Evolutionary conservation across 257 asterid genomes (phyloP), one percentile per base, ranked within the genome.

Genomic region (Ocimum tenuiflorum): DNA sequence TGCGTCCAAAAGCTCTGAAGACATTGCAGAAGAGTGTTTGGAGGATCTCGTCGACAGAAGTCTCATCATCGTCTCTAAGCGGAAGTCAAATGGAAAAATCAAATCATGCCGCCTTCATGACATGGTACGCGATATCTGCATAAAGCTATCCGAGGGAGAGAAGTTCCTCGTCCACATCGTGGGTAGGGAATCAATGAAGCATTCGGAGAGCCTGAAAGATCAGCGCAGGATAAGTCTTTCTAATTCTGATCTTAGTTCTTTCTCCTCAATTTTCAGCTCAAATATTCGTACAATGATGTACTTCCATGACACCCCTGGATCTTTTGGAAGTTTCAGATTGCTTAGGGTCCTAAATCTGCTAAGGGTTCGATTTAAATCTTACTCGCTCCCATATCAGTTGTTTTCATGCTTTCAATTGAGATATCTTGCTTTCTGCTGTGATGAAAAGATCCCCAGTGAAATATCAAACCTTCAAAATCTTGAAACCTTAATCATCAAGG

Each of bases 71-170:
- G 42, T 66, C 18, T 9, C 52, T 5, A 38, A 24, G 20, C 23
- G 63, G 43, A 66, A 66, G 54, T 22, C 17, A 8, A 52, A 52
- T 23, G 71, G 71, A 0, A 52, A 13, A 39, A 66, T 66, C 43
- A 66, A 52, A 20, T 20, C 18, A 1, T 51, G 61, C 54, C 36
- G 31, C 9, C 51, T 66, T 3, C 71, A 66, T 39, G 71, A 66
- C 22, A 35, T 52, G 54, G 24, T 66, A 22, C 62, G 54, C 12
- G 71, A 65, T 11, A 12, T 65, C 62, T 65, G 71, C 62, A 35
- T 65, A 8, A 51, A 48, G 10, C 29, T 31, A 9, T 47, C 53
- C 13, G 14, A 3, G 6, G 33, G 53, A 8, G 47, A 55, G 24
- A 55, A 15, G 61, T 14, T 55, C 13, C 45, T 55, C 8, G 10